These are phyloP conservation scores for Aspergillus japonicus DNA, from an alignment of 2,329 filamentous ascomycete species.

Conservation along the genomic window DNA sequence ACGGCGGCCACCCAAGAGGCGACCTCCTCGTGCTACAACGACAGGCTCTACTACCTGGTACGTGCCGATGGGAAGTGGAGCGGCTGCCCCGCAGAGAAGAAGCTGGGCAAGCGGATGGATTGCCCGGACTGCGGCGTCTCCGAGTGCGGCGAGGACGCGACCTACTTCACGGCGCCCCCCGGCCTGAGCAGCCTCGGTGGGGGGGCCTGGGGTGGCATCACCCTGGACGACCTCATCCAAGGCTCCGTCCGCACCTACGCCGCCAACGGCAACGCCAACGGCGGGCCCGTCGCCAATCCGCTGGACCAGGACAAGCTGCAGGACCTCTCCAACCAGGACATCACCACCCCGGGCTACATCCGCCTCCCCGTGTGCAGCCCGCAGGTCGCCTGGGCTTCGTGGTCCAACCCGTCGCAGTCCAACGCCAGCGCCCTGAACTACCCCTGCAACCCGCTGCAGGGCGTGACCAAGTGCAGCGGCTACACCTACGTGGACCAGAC, in stretches of 20 bases:
- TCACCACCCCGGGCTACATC: neutral
- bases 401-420: neutral
- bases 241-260: neutral
- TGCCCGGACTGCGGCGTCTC: neutral
- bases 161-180: neutral
- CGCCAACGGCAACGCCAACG: slow-evolving; percentile 2
- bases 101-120: neutral
- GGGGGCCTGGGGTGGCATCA: neutral
- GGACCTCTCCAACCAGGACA: neutral
- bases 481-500: neutral
- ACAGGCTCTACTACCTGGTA: neutral
- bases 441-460: neutral
- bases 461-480: neutral
- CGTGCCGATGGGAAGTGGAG: neutral
- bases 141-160: neutral
- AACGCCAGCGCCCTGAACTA: neutral
- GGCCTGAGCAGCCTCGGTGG: neutral
- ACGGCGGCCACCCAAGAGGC: neutral
- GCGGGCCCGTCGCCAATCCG: neutral
- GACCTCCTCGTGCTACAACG: neutral
- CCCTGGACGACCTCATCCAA: neutral
- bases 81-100: neutral
- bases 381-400: neutral
- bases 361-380: neutral
- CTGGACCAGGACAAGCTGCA: neutral